phyloP scores from a whole-genome alignment of 306 rosid genomes.

The Cicer judaicum region DNA sequence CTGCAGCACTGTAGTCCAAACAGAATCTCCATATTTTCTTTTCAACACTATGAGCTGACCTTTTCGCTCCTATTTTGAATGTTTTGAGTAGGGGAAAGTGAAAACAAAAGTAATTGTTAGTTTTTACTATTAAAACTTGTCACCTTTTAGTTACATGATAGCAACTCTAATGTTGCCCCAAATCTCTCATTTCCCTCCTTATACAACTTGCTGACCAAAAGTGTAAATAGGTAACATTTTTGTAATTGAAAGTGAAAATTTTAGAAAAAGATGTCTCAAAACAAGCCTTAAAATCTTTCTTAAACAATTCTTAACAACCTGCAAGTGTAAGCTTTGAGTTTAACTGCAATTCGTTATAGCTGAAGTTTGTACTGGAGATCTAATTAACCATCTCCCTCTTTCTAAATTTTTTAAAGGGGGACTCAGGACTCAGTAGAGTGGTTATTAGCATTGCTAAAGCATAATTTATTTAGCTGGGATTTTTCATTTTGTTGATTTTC shows the following conservation, averaged over 20 bases:
- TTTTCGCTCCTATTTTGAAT: neutral
- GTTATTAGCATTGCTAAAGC: constrained; percentile 19
- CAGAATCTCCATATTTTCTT: neutral
- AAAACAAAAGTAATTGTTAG: neutral
- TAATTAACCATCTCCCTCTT: neutral
- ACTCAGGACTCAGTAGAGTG: neutral
- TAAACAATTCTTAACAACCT: constrained; percentile 12
- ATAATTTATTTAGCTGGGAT: constrained; percentile 3
- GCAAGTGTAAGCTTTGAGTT: constrained; percentile 3
- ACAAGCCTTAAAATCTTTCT: no score
- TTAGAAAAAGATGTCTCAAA: neutral
- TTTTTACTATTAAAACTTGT: neutral
- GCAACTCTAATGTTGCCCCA: neutral
- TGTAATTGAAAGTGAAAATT: neutral
- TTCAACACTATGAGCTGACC: neutral
- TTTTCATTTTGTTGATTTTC: constrained; percentile 30
- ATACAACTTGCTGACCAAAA: neutral
- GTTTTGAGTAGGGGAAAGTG: neutral
- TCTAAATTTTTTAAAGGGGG: neutral
- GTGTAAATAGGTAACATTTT: neutral
- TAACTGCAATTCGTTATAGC: neutral
- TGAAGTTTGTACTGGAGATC: constrained; percentile 1
- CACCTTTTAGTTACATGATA: neutral
- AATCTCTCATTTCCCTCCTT: neutral
- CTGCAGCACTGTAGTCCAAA: neutral